Evolutionary conservation across 2,329 filamentous ascomycete species (phyloP), one percentile per base, ranked within the genome.

Genomic region (Dactylellina haptotyla): DNA sequence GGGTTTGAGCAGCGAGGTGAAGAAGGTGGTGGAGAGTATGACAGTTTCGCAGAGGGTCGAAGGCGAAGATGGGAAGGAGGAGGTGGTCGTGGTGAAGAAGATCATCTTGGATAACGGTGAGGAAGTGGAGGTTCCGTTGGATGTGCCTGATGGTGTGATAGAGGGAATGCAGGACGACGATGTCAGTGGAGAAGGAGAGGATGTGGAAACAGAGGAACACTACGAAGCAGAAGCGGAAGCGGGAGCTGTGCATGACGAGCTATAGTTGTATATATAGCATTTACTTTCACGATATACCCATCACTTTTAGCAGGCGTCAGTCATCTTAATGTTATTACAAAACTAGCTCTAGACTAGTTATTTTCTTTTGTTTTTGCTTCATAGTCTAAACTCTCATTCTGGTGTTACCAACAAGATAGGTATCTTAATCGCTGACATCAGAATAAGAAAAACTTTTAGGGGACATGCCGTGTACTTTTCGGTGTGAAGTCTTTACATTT

Each of bases 11-110:
- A 82, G 82, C 5, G 78, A 87, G 76, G 78, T 84, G 5, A 85
- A 87, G 34, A 80, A 86, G 74, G 82, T 91, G 18, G 84, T 84
- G 34, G 84, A 83, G 77, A 84, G 87, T 46, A 83, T 88, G 50
- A 83, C 84, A 54, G 79, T 80, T 58, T 78, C 76, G 41, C 74
- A 37, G 53, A 51, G 32, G 25, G 51, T 59, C 50, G 46, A 81
- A 81, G 62, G 59, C 76, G n/a, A 79, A 77, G 18, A 62, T 18
- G 48, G 70, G 28, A n/a, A 70, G 26, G 63, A 25, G 20, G 32
- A 62, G 25, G 61, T 74, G n/a, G n/a, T n/a, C n/a, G n/a, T n/a
- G 30, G 53, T 61, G 54, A 61, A 59, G n/a, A 70, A 32, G 10
- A 53, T 75, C 16, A 57, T 72, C 3, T 45, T 75, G 30, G 46